Base-by-base conservation (phyloP, 2,329 filamentous ascomycete genomes). In the Drechslera avenae region DNA sequence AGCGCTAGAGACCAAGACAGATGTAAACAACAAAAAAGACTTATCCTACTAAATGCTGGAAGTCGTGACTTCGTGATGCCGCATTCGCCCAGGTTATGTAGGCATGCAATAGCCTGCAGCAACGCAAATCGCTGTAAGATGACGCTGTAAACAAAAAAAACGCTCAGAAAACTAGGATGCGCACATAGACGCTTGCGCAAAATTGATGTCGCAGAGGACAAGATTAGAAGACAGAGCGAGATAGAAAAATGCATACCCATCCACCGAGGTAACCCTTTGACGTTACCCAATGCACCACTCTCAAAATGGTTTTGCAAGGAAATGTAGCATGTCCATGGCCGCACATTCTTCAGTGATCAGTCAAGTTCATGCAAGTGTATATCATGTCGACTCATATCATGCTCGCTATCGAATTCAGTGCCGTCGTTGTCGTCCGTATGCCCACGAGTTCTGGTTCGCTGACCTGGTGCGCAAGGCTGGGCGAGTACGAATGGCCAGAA, bases 391-490 rank as follows among this genome's bases (percentile, higher is more conserved):
- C 31, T 58, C 41, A 60, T 42, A 73, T 72, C 71, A 73, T 73
- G 49, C 69, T 68, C 13, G 71, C 69, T 19, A 73, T 66, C 10
- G 66, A 71, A 44, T 67, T 72, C 9, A 73, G 58, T 26, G 66
- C 60, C 6, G 66, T 59, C 2, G 66, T 59, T 3, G 65, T 62
- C 5, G 66, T 61, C 31, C 67, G 64, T 14, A 73, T 65, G 13
- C 70, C 69, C 5, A 72, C 67, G 12, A 73, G 54, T 39, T 73
- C 70, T 6, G 71, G 70, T 46, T 73, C 69, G 14, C 64, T 69
- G 26, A 72, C 63, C 42, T 66, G 62, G 45, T 68, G 65, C 30
- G 63, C 54, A 13, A 66, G 50, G n/a, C 49, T 57, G 3, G 51
- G 50, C 19, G 57, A 50, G 47, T 57, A 44, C 5, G 54, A 49